These are phyloP conservation scores for Paraglomus occultum DNA, from an alignment of 192 early-diverging fungal genomes.

Conservation along the genomic window DNA sequence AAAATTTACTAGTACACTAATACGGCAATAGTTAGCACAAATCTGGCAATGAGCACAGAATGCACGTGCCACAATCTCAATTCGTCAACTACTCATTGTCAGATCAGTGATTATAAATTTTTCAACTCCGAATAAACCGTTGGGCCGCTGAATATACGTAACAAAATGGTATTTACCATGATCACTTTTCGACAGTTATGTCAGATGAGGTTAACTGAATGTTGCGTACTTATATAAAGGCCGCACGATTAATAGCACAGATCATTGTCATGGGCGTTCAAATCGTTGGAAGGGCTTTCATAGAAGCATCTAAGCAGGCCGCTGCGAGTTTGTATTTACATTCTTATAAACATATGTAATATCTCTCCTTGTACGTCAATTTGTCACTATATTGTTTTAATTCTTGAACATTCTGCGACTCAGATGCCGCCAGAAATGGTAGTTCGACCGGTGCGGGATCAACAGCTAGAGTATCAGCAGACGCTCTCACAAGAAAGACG, in stretches of 20 bases:
- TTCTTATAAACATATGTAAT: not conserved
- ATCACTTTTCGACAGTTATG: too few relatives aligned
- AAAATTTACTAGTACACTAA: too few relatives aligned
- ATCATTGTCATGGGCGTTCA: conserved; percentile 74
- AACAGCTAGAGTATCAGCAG: conserved; percentile 57
- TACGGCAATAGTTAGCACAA: too few relatives aligned
- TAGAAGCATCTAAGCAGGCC: conserved; percentile 90
- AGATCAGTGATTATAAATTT: too few relatives aligned
- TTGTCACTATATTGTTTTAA: not conserved
- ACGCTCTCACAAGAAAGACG: conserved; percentile 71
- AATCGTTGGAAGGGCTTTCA: conserved; percentile 87
- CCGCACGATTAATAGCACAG: conserved; percentile 71
- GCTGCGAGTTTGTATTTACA: conserved; percentile 65
- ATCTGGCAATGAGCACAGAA: too few relatives aligned
- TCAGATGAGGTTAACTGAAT: not conserved
- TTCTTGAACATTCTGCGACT: conserved; percentile 52
- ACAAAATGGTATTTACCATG: too few relatives aligned
- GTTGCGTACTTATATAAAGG: conserved; percentile 45
- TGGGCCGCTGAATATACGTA: too few relatives aligned
- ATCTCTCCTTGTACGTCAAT: not conserved
- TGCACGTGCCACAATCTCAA: too few relatives aligned
- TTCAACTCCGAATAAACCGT: too few relatives aligned
- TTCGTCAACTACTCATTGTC: too few relatives aligned
- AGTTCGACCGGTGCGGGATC: conserved; percentile 35
- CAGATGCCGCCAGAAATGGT: conserved; percentile 46